Base-by-base conservation (phyloP, 257 asterid species). In the Linaria vulgaris region DNA sequence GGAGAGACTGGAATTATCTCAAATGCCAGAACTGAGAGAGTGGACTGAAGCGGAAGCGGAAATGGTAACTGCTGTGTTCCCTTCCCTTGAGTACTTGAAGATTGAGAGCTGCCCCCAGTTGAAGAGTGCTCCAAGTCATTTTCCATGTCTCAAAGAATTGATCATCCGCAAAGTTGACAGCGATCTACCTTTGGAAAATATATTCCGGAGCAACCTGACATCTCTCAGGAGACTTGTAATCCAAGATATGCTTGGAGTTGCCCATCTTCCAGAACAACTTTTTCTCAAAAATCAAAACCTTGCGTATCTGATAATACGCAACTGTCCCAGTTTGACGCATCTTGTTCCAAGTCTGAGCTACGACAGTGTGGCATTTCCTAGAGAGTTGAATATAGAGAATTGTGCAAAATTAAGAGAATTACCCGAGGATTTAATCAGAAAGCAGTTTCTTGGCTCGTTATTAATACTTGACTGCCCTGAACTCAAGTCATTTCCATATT, bases 101-200 rank as follows among this genome's bases (percentile, higher is more conserved):
- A 53, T 53, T 24, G 39, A 13, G 6, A 1, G 4, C 4, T 53
- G 59, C 30, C 59, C 59, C 39, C 22, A 4, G 17, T 22, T 53
- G 59, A 53, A 53, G 39, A 24, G 17, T 24, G 39, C 25, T 10
- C 59, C 59, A 12, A 12, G 38, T 53, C 39, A 53, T 24, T 53
- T 53, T 53, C 59, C 59, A 3, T 11, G 43, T 24, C 59, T 54
- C 27, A 54, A 25, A 13, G 3, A 54, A 13, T 6, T 54, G 59
- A 1, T 12, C 5, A 10, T 54, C 34, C 2, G 27, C 4, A 41
- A 25, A 0, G 41, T 54, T 19, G 59, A 5, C 9, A 16, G 3
- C 15, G 39, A 16, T 54, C 25, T 54, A 22, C 15, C 59, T 3
- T 54, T 54, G 59, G 21, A 3, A 25, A 21, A 12, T 54, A 6